Percentiles rank a stretch among this genome's conserved stretches.
Evolutionary conservation across 192 early-diverging fungal species (phyloP).

Genomic region (Coemansia asiatica): DNA sequence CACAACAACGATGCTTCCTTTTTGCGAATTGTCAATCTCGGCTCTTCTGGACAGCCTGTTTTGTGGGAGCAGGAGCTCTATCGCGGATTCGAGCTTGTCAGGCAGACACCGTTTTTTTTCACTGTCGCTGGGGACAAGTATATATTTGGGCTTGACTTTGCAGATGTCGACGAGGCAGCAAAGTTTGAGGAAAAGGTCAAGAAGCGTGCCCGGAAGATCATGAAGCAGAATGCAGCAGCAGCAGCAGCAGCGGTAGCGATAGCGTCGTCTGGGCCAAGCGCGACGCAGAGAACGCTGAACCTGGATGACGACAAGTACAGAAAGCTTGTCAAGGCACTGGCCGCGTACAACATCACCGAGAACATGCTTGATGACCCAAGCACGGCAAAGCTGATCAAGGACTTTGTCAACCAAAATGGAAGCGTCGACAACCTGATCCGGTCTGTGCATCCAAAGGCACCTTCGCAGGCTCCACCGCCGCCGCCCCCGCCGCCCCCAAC

Average conservation of each 20-base stretch:
- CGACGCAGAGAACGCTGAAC: conserved; percentile 66
- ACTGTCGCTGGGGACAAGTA: conserved; percentile 70
- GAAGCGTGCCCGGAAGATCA: conserved; percentile 18
- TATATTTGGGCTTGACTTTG: conserved; percentile 70
- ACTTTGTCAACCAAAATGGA: conserved; percentile 68
- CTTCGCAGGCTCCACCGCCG: conserved; percentile 17
- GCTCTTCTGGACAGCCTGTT: conserved; percentile 54
- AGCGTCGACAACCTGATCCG: conserved; percentile 57
- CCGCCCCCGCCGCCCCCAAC: conserved; percentile 21
- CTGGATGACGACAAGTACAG: conserved; percentile 70
- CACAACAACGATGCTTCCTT: conserved; percentile 63
- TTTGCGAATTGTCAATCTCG: conserved; percentile 69
- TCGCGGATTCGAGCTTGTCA: conserved; percentile 65
- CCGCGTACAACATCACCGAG: conserved; percentile 65
- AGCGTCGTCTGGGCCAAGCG: conserved; percentile 46
- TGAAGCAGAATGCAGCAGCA: conserved; percentile 17
- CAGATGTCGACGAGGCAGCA: conserved; percentile 65
- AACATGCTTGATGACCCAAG: conserved; percentile 63
- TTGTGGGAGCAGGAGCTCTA: conserved; percentile 84
- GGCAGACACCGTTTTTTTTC: conserved; percentile 67
- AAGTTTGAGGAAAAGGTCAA: conserved; percentile 66
- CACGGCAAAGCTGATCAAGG: conserved; percentile 66
- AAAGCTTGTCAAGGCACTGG: conserved; percentile 67
- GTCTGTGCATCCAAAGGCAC: conserved; percentile 29
- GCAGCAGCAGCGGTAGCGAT: conserved; percentile 20